phyloP scores from a whole-genome alignment of 441 rosid genomes.

The Brassica hybrid region DNA sequence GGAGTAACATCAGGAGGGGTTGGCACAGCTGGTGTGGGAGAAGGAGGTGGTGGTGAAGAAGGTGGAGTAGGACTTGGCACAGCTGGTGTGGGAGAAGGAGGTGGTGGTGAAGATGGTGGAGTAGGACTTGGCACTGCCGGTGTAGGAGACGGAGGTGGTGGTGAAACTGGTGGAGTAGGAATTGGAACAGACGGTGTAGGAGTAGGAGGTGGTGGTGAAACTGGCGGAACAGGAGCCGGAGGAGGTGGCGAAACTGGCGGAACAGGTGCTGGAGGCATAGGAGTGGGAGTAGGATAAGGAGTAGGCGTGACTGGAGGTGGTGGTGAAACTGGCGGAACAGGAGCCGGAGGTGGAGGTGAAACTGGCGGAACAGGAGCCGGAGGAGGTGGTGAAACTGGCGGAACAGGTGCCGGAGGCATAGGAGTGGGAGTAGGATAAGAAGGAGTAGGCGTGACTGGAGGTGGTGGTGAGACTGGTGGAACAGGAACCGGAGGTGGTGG shows the following conservation, averaged over 20 bases:
- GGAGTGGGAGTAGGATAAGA: conserved; percentile 7
- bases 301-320: background rate
- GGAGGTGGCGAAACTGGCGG: background rate
- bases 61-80: conserved; percentile 24
- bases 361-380: background rate
- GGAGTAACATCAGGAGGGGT: conserved; percentile 24
- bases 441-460: conserved; percentile 5
- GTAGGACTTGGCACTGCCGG: background rate
- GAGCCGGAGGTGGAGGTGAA: background rate
- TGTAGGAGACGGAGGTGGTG: background rate
- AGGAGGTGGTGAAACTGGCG: background rate
- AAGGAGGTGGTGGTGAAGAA: conserved; percentile 4
- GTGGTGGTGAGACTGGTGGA: background rate
- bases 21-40: conserved; percentile 1
- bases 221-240: background rate
- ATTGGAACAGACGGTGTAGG: background rate
- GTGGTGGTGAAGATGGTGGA: background rate
- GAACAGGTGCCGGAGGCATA: background rate
- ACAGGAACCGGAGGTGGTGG: background rate
- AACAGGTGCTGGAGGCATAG: conserved; percentile 1
- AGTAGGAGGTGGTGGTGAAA: background rate
- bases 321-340: background rate
- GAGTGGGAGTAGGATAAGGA: conserved; percentile 9
- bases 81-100: background rate
- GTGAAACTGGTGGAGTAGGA: background rate